Conservation (phyloP, 495 filamentous ascomycete genomes). For the Staphylotrichum tortipilum region DNA sequence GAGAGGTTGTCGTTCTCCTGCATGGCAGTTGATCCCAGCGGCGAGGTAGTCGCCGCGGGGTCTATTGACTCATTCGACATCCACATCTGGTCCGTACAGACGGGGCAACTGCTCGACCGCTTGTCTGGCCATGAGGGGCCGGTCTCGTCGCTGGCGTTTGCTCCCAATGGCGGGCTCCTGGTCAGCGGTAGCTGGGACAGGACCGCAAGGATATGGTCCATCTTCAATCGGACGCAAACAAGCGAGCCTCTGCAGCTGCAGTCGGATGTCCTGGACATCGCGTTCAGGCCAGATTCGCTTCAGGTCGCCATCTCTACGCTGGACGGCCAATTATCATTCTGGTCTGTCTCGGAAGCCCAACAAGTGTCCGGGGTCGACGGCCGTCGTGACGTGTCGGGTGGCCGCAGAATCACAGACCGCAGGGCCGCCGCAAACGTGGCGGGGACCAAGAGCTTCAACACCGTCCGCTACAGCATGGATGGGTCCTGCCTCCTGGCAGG, state of each 20-base stretch:
- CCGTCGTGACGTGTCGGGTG: slow-evolving; percentile 85
- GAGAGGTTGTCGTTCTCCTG: slow-evolving; percentile 85
- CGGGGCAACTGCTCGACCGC: slow-evolving; percentile 85
- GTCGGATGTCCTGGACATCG: slow-evolving; percentile 79
- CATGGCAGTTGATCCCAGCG: slow-evolving; percentile 90
- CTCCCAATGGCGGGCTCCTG: slow-evolving; percentile 71
- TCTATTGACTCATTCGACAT: slow-evolving; percentile 94
- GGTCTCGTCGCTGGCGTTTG: slow-evolving; percentile 76
- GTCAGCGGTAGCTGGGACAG: slow-evolving; percentile 93
- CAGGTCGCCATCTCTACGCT: slow-evolving; percentile 87
- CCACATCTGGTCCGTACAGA: slow-evolving; percentile 97
- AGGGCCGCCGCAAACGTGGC: slow-evolving; percentile 82
- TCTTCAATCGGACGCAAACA: slow-evolving; percentile 88
- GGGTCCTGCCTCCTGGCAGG: slow-evolving; percentile 82
- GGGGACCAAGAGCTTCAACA: slow-evolving; percentile 82
- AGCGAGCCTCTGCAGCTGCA: slow-evolving; percentile 86
- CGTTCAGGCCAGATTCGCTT: slow-evolving; percentile 80
- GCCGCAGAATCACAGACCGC: slow-evolving; percentile 76
- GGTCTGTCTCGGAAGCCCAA: slow-evolving; percentile 79
- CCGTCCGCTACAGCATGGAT: slow-evolving; percentile 82
- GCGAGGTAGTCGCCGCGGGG: slow-evolving; percentile 90
- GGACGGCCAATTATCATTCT: slow-evolving; percentile 91
- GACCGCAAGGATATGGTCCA: slow-evolving; percentile 89
- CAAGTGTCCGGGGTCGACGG: slow-evolving; percentile 77
- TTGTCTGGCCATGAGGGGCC: slow-evolving; percentile 91